Evolutionary conservation across 2,329 filamentous ascomycete genomes (phyloP).

Genomic region (Alternaria gansuensis): DNA sequence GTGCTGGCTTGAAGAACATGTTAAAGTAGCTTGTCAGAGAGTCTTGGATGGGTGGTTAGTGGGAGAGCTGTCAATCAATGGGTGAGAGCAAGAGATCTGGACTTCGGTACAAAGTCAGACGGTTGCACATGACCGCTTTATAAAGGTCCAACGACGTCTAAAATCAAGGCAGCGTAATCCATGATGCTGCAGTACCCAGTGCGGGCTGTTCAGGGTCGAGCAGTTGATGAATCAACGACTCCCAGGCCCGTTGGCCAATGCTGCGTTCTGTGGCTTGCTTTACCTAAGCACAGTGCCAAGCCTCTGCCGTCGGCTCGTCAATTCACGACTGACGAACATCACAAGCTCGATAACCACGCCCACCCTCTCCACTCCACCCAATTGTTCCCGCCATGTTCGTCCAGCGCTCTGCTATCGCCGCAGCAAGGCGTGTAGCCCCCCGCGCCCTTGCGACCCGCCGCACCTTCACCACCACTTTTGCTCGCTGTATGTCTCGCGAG

Average conservation of each 20-base stretch:
- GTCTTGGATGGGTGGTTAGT: not conserved
- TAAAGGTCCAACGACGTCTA: constrained; percentile 7
- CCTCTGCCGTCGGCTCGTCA: constrained; percentile 37
- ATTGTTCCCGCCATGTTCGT: constrained; percentile 57
- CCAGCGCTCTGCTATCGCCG: constrained; percentile 60
- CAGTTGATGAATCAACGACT: constrained; percentile 17
- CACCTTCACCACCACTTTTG: constrained; percentile 58
- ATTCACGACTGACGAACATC: constrained; percentile 32
- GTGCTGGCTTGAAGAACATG: constrained; percentile 59
- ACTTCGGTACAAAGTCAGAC: not conserved
- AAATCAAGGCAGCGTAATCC: constrained; percentile 13
- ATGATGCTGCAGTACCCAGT: constrained; percentile 14
- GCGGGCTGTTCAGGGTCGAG: constrained; percentile 8
- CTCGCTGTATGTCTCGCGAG: constrained; percentile 56
- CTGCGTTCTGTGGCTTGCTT: constrained; percentile 17
- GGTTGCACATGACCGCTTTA: not conserved
- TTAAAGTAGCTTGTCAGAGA: not conserved
- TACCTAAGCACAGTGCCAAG: constrained; percentile 36
- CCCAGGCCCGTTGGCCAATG: constrained; percentile 9
- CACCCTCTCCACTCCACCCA: constrained; percentile 50
- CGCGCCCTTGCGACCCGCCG: constrained; percentile 53
- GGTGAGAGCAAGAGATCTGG: not conserved
- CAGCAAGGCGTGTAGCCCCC: constrained; percentile 57
- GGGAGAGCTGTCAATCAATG: not conserved
- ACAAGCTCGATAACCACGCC: constrained; percentile 42